phyloP scores from a whole-genome alignment of 371 early-diverging fungal genomes.

The Lichtheimia corymbifera region DNA sequence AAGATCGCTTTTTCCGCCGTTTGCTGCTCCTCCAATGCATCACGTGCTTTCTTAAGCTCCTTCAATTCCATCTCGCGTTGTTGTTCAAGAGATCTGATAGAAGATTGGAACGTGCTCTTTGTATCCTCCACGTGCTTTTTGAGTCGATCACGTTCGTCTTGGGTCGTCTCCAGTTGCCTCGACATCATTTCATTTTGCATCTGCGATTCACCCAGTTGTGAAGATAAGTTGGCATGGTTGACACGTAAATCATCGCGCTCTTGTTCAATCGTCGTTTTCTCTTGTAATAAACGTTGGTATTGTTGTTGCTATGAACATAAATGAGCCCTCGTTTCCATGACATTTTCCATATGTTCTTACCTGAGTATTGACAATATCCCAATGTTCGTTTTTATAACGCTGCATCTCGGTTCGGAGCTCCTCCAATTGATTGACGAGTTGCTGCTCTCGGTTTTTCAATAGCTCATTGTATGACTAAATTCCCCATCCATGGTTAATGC shows the following conservation, averaged over 20 bases:
- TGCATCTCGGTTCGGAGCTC: no score
- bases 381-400: no score
- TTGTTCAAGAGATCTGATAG: not conserved
- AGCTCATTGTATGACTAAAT: not conserved
- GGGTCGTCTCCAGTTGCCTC: not conserved
- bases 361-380: no score
- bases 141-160: not conserved
- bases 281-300: no score
- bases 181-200: not conserved
- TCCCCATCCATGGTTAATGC: not conserved
- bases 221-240: no score
- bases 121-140: not conserved
- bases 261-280: no score
- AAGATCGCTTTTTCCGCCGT: not conserved
- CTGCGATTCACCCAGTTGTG: not conserved
- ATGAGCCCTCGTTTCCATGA: no score
- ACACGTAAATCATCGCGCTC: no score
- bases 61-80: no score
- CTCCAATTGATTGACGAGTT: not conserved
- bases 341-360: no score
- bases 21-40: not conserved
- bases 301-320: no score
- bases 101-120: not conserved
- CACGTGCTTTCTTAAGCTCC: no score
- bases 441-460: not conserved